Conservation (phyloP, 352 stramenopile species). For the Phytophthora macrochlamydospora region DNA sequence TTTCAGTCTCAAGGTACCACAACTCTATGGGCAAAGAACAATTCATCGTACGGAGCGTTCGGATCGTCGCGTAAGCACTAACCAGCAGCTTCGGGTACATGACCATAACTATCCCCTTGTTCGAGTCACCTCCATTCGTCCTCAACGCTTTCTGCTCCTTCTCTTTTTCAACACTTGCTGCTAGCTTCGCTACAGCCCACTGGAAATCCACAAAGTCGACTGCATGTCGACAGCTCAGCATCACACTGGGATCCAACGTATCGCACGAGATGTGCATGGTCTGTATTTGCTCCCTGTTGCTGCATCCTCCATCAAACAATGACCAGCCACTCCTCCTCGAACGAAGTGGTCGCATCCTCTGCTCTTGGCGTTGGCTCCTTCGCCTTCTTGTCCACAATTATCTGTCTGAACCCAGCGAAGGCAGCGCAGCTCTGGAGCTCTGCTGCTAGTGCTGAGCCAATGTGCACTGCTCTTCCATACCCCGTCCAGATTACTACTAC, state of each 20-base stretch:
- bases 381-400: slow-evolving; percentile 38
- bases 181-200: slow-evolving; percentile 25
- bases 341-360: slow-evolving; percentile 48
- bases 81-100: slow-evolving; percentile 59
- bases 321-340: slow-evolving; percentile 42
- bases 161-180: slow-evolving; percentile 15
- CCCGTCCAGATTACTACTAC: background rate
- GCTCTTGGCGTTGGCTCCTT: slow-evolving; percentile 35
- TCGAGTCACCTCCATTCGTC: background rate
- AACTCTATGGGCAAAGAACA: slow-evolving; percentile 64
- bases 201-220: slow-evolving; percentile 50
- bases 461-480: slow-evolving; percentile 12
- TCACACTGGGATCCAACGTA: slow-evolving; percentile 38
- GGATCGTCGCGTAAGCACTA: slow-evolving; percentile 46
- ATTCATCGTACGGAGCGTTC: slow-evolving; percentile 42
- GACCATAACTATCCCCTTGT: slow-evolving; percentile 57
- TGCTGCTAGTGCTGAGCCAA: slow-evolving; percentile 14
- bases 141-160: slow-evolving; percentile 3
- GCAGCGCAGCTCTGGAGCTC: slow-evolving; percentile 39
- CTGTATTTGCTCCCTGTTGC: slow-evolving; percentile 38
- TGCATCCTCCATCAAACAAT: slow-evolving; percentile 53
- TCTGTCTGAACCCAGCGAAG: slow-evolving; percentile 57
- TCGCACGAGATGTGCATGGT: slow-evolving; percentile 46
- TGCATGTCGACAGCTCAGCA: slow-evolving; percentile 50
- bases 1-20: slow-evolving; percentile 55